Evolutionary conservation across 2,329 filamentous ascomycete species (phyloP).

Genomic region (Botrytis squamosa): DNA sequence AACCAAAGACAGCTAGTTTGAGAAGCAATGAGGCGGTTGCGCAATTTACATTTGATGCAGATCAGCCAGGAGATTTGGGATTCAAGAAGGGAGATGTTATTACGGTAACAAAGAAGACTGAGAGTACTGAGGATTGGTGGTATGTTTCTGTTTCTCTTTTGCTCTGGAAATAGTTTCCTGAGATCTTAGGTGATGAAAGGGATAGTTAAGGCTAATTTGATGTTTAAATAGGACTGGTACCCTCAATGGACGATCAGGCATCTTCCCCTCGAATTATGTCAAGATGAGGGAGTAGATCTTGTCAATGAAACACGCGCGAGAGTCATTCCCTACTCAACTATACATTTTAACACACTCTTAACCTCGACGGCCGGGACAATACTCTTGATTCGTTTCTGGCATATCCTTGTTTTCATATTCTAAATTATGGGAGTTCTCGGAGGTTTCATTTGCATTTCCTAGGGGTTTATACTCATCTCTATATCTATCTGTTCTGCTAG

Average conservation of each 20-base stretch:
- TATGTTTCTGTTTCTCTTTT: constrained; percentile 45
- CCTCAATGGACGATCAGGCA: constrained; percentile 80
- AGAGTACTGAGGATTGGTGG: constrained; percentile 96
- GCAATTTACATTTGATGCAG: constrained; percentile 89
- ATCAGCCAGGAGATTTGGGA: constrained; percentile 85
- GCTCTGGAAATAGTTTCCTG: not conserved
- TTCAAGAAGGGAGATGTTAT: constrained; percentile 99
- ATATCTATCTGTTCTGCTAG: not conserved
- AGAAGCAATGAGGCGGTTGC: constrained; percentile 82
- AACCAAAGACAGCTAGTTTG: constrained; percentile 53
- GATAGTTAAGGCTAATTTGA: not conserved
- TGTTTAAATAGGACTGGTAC: constrained; percentile 69
- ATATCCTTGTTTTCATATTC: not conserved
- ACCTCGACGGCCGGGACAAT: not conserved
- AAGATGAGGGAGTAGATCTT: constrained; percentile 56
- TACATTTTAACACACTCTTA: not conserved
- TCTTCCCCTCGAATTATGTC: constrained; percentile 84
- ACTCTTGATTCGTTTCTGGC: not conserved
- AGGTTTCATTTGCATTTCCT: not conserved
- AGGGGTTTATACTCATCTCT: not conserved
- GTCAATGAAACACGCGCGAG: not conserved
- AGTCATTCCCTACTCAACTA: not conserved
- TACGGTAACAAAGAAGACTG: constrained; percentile 89
- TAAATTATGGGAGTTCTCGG: not conserved
- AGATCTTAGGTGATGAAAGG: too few species aligned